phyloP scores from a whole-genome alignment of 225 moss, liverwort and hornwort genomes.

The Polytrichum commune region DNA sequence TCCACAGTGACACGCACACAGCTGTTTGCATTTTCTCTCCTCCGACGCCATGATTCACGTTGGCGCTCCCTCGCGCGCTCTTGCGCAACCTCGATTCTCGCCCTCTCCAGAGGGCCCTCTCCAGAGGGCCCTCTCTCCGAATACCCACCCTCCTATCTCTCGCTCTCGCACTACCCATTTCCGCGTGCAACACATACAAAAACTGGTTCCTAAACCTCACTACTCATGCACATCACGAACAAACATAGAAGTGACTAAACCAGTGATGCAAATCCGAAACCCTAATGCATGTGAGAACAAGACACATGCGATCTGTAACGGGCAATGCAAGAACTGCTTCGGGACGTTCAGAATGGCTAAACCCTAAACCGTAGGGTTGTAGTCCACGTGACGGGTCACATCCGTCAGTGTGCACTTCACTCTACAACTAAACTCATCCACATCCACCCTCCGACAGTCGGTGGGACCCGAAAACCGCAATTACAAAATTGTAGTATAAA shows the following conservation, averaged over 20 bases:
- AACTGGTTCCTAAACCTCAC: neutral
- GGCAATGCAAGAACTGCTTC: too few relatives aligned
- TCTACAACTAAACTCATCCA: too few relatives aligned
- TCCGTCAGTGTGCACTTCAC: too few relatives aligned
- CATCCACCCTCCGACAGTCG: too few relatives aligned
- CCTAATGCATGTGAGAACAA: too few relatives aligned
- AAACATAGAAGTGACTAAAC: neutral
- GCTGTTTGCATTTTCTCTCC: neutral
- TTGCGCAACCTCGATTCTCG: neutral
- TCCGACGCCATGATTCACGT: neutral
- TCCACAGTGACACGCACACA: neutral
- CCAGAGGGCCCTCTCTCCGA: neutral
- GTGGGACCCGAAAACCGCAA: too few relatives aligned
- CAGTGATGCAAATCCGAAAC: too few relatives aligned
- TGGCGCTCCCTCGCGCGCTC: neutral
- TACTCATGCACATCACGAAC: neutral
- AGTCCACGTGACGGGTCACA: too few relatives aligned
- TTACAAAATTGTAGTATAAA: too few relatives aligned
- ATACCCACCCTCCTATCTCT: neutral
- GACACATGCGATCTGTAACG: too few relatives aligned
- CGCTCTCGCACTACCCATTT: neutral
- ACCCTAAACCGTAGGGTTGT: too few relatives aligned
- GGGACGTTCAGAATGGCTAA: too few relatives aligned
- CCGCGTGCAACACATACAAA: neutral
- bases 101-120: neutral